phyloP scores from a whole-genome alignment of 1,284 basidiomycete genomes.

The Athelia sp. region DNA sequence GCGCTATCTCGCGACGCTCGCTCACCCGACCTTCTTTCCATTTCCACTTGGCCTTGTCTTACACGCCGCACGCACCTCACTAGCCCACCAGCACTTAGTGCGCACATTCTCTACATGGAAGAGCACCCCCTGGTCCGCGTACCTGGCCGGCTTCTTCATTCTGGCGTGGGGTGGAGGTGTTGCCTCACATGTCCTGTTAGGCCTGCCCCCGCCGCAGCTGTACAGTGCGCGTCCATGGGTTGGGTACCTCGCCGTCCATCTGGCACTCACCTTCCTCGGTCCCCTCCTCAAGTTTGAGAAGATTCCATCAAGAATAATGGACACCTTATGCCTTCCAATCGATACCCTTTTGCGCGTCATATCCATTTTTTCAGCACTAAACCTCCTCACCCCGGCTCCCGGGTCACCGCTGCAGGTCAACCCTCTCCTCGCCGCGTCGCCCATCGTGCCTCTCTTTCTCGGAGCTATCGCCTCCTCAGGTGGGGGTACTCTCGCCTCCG shows the following conservation, averaged over 20 bases:
- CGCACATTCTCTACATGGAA: background rate
- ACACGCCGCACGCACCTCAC: constrained; percentile 31
- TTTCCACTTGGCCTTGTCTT: constrained; percentile 32
- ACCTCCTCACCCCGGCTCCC: constrained; percentile 20
- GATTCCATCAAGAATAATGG: constrained; percentile 25
- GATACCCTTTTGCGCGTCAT: constrained; percentile 41
- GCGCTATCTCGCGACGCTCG: constrained; percentile 19
- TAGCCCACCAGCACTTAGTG: background rate
- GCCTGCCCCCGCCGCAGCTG: constrained; percentile 39
- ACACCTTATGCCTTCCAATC: constrained; percentile 41
- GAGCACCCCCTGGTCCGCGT: constrained; percentile 31
- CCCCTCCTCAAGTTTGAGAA: constrained; percentile 13
- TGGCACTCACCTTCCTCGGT: constrained; percentile 29
- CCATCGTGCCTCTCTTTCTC: constrained; percentile 37
- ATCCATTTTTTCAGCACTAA: constrained; percentile 29
- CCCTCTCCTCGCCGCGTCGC: constrained; percentile 27
- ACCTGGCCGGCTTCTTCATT: constrained; percentile 38
- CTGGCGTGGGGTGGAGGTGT: constrained; percentile 46
- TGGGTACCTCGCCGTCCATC: constrained; percentile 40
- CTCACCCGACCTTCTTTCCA: constrained; percentile 31
- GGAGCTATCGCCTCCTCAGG: constrained; percentile 38
- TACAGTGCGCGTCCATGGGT: constrained; percentile 37
- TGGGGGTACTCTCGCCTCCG: constrained; percentile 37
- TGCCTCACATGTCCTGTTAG: constrained; percentile 34
- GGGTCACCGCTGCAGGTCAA: constrained; percentile 15